These are phyloP conservation scores for Leccinum arenicola DNA, from an alignment of 768 basidiomycete species.

Conservation along the genomic window DNA sequence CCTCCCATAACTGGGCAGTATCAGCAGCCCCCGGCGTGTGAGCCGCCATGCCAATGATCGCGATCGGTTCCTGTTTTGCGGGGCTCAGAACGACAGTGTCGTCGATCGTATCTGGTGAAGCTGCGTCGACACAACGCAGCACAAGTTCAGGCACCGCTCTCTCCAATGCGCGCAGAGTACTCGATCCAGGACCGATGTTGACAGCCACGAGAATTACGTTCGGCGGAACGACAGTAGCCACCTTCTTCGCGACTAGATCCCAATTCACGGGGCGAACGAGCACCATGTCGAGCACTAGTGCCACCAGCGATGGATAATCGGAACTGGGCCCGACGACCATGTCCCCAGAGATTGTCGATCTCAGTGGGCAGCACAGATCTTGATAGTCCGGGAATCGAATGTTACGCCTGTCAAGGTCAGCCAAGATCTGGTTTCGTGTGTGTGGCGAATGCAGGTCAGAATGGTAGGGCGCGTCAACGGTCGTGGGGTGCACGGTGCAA, in stretches of 20 bases:
- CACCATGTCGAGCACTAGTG: conserved; percentile 39
- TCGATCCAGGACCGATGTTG: conserved; percentile 42
- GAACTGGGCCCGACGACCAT: conserved; percentile 23
- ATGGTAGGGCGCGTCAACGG: conserved; percentile 55
- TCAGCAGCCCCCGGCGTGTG: conserved; percentile 50
- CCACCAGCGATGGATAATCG: conserved; percentile 32
- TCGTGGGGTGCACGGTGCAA: conserved; percentile 41
- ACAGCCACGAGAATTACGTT: conserved; percentile 34
- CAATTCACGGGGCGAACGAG: conserved; percentile 53
- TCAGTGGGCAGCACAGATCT: conserved; percentile 48
- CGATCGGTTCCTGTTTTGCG: conserved; percentile 50
- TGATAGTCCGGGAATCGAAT: conserved; percentile 50
- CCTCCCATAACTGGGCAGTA: conserved; percentile 50
- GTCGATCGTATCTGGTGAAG: not conserved
- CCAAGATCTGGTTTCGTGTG: conserved; percentile 40
- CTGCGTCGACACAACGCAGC: too few species aligned
- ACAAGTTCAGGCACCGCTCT: too few species aligned
- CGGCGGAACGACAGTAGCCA: too few species aligned
- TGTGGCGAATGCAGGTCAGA: conserved; percentile 21
- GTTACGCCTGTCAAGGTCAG: conserved; percentile 41
- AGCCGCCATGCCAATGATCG: conserved; percentile 71
- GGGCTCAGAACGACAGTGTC: not conserved
- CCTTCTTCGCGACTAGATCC: conserved; percentile 32
- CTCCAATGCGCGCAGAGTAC: too few species aligned
- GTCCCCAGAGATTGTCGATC: conserved; percentile 45